Evolutionary conservation across 2,329 filamentous ascomycete genomes (phyloP), one percentile per base, ranked within the genome.

Genomic region (Venturiaceae sp.): DNA sequence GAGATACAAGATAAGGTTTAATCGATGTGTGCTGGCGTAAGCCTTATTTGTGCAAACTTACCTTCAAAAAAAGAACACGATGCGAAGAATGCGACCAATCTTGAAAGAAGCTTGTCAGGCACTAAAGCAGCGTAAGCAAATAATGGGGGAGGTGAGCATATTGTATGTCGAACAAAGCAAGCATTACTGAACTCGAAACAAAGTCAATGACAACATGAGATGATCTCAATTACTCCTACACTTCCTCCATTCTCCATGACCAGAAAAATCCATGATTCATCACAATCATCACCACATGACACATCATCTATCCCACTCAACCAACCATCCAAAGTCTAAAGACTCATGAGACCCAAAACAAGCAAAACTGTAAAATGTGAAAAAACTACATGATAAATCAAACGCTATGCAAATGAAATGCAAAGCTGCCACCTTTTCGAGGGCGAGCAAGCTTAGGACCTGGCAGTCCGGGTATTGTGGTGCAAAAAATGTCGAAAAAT

Each of bases 391-490:
- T n/a, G n/a, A n/a, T n/a, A 30, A 14, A 30, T 4, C 44, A 50
- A 50, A 50, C 44, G 44, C 44, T 50, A 50, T 50, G 44, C 44
- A 50, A 50, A 50, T 50, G 44, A 23, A 9, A 50, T 28, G 44
- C 44, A 28, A n/a, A n/a, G 14, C 44, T 13, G 19, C 26, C 26
- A n/a, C 11, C 1, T n/a, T 16, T n/a, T 28, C 21, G 6, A 23
- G 8, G 23, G 26, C 9, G 3, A 6, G 23, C 44, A 30, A 50
- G 44, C 44, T 50, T 50, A 30, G 44, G 44, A 50, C 44, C 44
- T 50, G 21, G 44, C 44, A 50, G 44, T 50, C 44, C 44, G 44
- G 44, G 44, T 50, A 50, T 50, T 50, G 26, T 41, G 14, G n/a
- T 30, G 44, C 26, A 26, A 50, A 50, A 50, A 50, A 50, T 28